These are phyloP conservation scores for Cutaneotrichosporon dermatis DNA, from an alignment of 1,284 basidiomycete genomes.

Conservation along the genomic window DNA sequence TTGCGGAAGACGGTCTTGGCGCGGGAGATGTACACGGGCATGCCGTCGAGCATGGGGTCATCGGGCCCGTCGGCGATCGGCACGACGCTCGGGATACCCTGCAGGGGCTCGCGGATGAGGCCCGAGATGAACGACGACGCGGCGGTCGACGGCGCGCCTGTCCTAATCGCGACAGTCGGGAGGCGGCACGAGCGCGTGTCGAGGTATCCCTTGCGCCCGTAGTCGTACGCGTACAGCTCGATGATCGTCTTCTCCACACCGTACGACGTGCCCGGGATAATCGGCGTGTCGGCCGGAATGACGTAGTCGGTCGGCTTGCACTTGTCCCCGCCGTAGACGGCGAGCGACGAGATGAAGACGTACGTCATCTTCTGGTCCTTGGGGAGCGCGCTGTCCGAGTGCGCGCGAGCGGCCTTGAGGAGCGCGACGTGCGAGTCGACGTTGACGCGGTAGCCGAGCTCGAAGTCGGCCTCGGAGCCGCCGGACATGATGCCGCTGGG, in stretches of 20 bases:
- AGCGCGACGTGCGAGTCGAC: constrained; percentile 58
- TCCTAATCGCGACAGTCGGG: constrained; percentile 60
- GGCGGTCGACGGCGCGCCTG: constrained; percentile 57
- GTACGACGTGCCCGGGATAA: constrained; percentile 59
- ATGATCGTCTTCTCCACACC: constrained; percentile 58
- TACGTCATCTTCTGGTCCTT: constrained; percentile 52
- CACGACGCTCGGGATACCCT: constrained; percentile 54
- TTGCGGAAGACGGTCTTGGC: constrained; percentile 53
- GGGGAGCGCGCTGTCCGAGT: constrained; percentile 33
- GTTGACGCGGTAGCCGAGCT: constrained; percentile 59
- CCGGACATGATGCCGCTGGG: constrained; percentile 63
- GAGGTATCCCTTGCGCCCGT: constrained; percentile 58
- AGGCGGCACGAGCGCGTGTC: constrained; percentile 61
- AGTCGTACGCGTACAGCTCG: constrained; percentile 64
- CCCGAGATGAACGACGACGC: constrained; percentile 62
- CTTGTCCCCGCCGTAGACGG: constrained; percentile 62
- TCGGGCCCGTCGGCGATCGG: constrained; percentile 51
- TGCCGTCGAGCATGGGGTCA: constrained; percentile 48
- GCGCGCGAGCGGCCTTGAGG: constrained; percentile 53
- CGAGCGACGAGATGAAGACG: constrained; percentile 60
- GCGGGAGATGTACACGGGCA: constrained; percentile 57
- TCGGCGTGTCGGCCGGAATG: constrained; percentile 52
- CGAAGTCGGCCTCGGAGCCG: constrained; percentile 62
- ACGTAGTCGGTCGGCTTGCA: constrained; percentile 47
- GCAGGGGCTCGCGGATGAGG: constrained; percentile 62